phyloP scores from a whole-genome alignment of 331 rosid species.

The Ulmus americana region DNA sequence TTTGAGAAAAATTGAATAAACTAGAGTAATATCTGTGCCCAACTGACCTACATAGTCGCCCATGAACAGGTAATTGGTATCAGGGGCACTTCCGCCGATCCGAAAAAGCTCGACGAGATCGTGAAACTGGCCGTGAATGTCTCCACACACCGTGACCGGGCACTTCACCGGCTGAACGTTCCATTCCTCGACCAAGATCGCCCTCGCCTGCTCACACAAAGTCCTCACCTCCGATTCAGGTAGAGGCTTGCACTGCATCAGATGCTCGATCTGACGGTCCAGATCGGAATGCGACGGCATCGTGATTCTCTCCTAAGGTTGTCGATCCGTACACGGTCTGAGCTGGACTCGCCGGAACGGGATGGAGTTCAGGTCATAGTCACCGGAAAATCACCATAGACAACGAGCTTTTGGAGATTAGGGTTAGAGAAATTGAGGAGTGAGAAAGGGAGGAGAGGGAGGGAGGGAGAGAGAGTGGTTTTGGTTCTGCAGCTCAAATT shows the following conservation, averaged over 20 bases:
- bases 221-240: conserved; percentile 36
- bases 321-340: conserved; percentile 18
- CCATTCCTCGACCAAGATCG: conserved; percentile 41
- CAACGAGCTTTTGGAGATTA: conserved; percentile 9
- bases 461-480: conserved; percentile 3
- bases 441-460: not conserved
- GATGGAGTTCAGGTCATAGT: conserved; percentile 12
- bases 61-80: conserved; percentile 40
- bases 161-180: conserved; percentile 41
- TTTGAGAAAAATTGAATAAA: not conserved
- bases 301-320: conserved; percentile 2
- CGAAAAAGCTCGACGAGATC: conserved; percentile 41
- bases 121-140: conserved; percentile 39
- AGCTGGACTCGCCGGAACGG: conserved; percentile 10
- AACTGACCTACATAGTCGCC: conserved; percentile 43
- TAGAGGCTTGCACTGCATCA: conserved; percentile 42
- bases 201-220: conserved; percentile 39
- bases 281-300: conserved; percentile 34
- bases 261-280: conserved; percentile 39
- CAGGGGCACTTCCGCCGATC: conserved; percentile 38
- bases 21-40: not conserved
- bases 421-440: conserved; percentile 15
- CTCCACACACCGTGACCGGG: conserved; percentile 38
- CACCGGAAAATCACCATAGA: not conserved
- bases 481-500: conserved; percentile 13